Percentiles rank a stretch among this genome's conserved stretches.
These are phyloP conservation scores for Sporisorium iseilematis-ciliati DNA, from an alignment of 1,284 basidiomycete species.

Conservation along the genomic window DNA sequence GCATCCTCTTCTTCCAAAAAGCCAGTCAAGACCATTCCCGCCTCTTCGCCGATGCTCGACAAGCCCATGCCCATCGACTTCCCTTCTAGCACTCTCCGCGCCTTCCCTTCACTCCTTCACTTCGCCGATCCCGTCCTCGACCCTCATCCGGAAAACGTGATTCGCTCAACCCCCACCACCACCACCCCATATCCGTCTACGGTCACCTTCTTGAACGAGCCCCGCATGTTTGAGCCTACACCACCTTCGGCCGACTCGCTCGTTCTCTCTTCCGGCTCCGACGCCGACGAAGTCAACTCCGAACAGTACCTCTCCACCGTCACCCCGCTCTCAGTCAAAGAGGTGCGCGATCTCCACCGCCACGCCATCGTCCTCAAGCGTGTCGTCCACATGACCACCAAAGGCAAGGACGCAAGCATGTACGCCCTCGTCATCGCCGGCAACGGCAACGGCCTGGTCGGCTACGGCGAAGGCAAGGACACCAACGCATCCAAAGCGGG, in stretches of 20 bases:
- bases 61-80: slow-evolving; percentile 57
- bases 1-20: slow-evolving; percentile 15
- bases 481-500: slow-evolving; percentile 75
- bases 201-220: slow-evolving; percentile 62
- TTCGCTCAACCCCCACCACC: slow-evolving; percentile 39
- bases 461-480: slow-evolving; percentile 88
- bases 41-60: slow-evolving; percentile 52
- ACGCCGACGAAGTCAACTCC: slow-evolving; percentile 60
- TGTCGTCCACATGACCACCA: slow-evolving; percentile 84
- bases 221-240: slow-evolving; percentile 54
- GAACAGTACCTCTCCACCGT: slow-evolving; percentile 61
- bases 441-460: slow-evolving; percentile 85
- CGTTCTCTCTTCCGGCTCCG: slow-evolving; percentile 53
- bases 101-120: slow-evolving; percentile 63
- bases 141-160: slow-evolving; percentile 53
- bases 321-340: slow-evolving; percentile 62
- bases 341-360: slow-evolving; percentile 63
- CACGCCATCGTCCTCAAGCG: slow-evolving; percentile 70
- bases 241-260: slow-evolving; percentile 56
- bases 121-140: slow-evolving; percentile 68
- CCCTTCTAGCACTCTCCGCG: slow-evolving; percentile 39
- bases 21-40: slow-evolving; percentile 23
- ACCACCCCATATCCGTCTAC: slow-evolving; percentile 44
- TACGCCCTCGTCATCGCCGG: slow-evolving; percentile 84
- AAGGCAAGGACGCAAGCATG: slow-evolving; percentile 81